Base-by-base conservation (phyloP, 139 green algal genomes). In the Chlamydomonas asymmetrica region DNA sequence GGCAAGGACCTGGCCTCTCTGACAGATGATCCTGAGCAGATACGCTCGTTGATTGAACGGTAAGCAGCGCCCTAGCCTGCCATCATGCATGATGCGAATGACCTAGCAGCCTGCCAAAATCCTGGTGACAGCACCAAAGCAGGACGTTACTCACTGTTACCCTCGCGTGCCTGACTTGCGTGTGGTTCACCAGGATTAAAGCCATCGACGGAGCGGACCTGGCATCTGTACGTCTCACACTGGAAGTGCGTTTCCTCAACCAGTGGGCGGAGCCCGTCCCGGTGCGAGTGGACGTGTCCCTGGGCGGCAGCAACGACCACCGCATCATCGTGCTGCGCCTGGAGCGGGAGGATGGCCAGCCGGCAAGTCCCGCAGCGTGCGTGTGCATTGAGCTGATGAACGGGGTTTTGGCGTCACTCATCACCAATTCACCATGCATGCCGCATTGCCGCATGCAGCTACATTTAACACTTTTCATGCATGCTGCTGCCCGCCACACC, bases 191-290 rank as follows among this genome's bases (percentile, higher is more conserved):
- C n/a, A n/a, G n/a, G n/a, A n/a, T n/a, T n/a, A n/a, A n/a, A n/a
- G n/a, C n/a, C n/a, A n/a, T n/a, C n/a, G n/a, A n/a, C 16, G 39
- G 7, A 4, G 69, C 38, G 39, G 69, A 67, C 18, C 35, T 66
- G 35, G 35, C 23, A 2, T 29, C 38, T 0, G 34, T 27, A 5
- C 27, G 18, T 16, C 32, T 73, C 32, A 23, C 7, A 22, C n/a
- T 22, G 6, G 29, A 20, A 29, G 39, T 75, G 4, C 7, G 35
- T 39, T 0, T 75, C 38, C 13, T 6, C 27, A 38, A 75, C 56
- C 54, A 39, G 20, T 75, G 66, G 54, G n/a, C 43, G 56, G 69
- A 75, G 4, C 39, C 69, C 2, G 69, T 75, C n/a, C 38, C 38
- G 3, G 49, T 70, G 29, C 4, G 40, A 4, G 54, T 75, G 27